Conservation (phyloP, 225 moss, liverwort and hornwort genomes). For the Physcomitrellopsis africana region DNA sequence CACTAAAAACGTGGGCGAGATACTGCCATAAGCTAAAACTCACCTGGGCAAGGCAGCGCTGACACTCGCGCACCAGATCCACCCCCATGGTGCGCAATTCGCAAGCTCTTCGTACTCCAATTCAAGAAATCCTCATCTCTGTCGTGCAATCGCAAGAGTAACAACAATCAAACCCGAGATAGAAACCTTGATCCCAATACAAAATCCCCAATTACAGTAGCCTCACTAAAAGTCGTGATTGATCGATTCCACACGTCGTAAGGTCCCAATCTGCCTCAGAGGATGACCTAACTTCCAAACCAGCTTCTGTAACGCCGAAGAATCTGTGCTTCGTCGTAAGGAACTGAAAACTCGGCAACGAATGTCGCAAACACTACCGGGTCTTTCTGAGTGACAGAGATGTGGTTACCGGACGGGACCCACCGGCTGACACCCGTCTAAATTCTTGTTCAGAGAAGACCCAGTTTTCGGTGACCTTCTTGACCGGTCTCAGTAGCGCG, state of each 20-base stretch:
- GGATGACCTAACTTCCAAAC: not conserved
- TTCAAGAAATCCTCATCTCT: conserved; percentile 40
- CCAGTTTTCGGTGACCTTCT: not conserved
- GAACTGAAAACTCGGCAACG: not conserved
- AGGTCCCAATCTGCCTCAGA: not conserved
- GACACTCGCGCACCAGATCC: conserved; percentile 84
- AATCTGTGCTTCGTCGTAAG: not conserved
- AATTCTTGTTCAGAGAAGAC: not conserved
- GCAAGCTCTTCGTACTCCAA: conserved; percentile 5
- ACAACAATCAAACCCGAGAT: not conserved
- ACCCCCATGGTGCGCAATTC: conserved; percentile 43
- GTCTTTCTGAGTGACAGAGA: not conserved
- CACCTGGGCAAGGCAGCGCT: conserved; percentile 73
- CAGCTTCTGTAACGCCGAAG: not conserved
- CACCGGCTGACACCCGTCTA: not conserved
- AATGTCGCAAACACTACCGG: not conserved
- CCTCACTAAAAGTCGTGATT: not conserved
- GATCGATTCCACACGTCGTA: too few species aligned
- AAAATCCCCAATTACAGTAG: not conserved
- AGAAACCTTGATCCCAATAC: not conserved
- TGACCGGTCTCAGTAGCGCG: not conserved
- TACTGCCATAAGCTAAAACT: not conserved
- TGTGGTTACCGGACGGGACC: not conserved
- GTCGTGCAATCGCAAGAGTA: not conserved
- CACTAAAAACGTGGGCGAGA: not conserved